Conservation (phyloP, 176 grass and related monocot species). For the Zoysia japonica region DNA sequence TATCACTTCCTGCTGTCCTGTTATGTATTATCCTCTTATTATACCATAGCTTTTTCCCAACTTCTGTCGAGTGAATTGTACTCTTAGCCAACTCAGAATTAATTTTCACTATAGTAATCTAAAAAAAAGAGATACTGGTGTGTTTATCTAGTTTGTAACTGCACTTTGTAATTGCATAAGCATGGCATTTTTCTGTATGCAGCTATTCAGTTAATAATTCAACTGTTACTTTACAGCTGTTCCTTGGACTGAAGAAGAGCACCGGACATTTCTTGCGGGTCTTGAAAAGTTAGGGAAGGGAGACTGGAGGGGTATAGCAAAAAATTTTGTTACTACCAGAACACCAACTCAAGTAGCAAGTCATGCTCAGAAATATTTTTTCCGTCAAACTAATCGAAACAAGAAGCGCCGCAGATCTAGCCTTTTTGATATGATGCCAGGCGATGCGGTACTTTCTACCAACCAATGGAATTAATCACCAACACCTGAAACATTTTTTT, state of each 20-base stretch:
- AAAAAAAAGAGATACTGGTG: constrained; percentile 14
- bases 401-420: constrained; percentile 71
- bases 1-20: neutral
- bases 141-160: constrained; percentile 15
- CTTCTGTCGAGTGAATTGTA: constrained; percentile 21
- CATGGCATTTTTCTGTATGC: constrained; percentile 1
- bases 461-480: constrained; percentile 14
- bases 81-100: neutral
- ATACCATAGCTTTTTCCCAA: neutral
- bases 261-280: constrained; percentile 71
- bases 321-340: constrained; percentile 67
- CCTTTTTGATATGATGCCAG: constrained; percentile 65
- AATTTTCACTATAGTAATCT: constrained; percentile 17
- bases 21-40: constrained; percentile 13
- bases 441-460: constrained; percentile 46
- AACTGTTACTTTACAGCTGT: constrained; percentile 36
- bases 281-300: constrained; percentile 76
- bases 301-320: constrained; percentile 71
- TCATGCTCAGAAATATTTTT: constrained; percentile 79
- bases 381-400: constrained; percentile 59
- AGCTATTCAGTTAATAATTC: neutral
- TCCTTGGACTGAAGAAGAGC: constrained; percentile 83
- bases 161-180: neutral
- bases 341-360: constrained; percentile 76
- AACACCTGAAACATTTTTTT: constrained; percentile 24